A percentile compares a stretch with the other conserved stretches of the same genome.
Evolutionary conservation across 192 early-diverging fungal genomes (phyloP).

Genomic region (Podochytrium sp.): DNA sequence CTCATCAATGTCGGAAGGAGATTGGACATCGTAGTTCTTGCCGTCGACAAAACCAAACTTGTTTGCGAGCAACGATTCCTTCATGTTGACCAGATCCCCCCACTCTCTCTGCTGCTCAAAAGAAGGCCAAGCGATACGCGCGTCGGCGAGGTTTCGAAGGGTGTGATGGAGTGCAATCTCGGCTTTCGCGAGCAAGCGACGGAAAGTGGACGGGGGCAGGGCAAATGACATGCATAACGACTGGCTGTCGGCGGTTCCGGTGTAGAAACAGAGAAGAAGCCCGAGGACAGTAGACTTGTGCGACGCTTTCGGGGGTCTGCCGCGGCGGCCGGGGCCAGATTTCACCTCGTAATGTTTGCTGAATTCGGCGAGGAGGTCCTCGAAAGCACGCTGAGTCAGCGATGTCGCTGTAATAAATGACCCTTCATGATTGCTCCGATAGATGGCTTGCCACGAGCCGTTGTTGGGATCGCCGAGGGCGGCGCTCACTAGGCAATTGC

Average conservation of each 20-base stretch:
- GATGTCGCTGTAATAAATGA: constrained; percentile 19
- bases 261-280: constrained; percentile 27
- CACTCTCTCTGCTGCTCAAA: neutral
- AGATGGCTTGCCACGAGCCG: neutral
- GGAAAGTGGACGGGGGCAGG: constrained; percentile 16
- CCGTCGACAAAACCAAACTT: constrained; percentile 28
- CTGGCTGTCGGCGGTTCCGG: neutral
- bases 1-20: constrained; percentile 1
- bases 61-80: constrained; percentile 3
- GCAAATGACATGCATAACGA: constrained; percentile 1
- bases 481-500: neutral
- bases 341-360: constrained; percentile 18
- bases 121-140: constrained; percentile 13
- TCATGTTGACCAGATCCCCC: neutral
- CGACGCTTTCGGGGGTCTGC: constrained; percentile 3
- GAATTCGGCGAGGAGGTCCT: constrained; percentile 10
- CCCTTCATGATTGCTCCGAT: neutral
- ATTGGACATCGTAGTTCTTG: constrained; percentile 30
- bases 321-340: constrained; percentile 7
- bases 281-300: constrained; percentile 27
- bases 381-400: neutral
- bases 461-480: neutral
- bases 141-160: neutral
- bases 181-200: neutral
- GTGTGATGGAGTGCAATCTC: constrained; percentile 1